Percentiles rank a stretch among this genome's conserved stretches.
These are phyloP conservation scores for Colletotrichum phormii DNA, from an alignment of 2,329 filamentous ascomycete species.

Conservation along the genomic window DNA sequence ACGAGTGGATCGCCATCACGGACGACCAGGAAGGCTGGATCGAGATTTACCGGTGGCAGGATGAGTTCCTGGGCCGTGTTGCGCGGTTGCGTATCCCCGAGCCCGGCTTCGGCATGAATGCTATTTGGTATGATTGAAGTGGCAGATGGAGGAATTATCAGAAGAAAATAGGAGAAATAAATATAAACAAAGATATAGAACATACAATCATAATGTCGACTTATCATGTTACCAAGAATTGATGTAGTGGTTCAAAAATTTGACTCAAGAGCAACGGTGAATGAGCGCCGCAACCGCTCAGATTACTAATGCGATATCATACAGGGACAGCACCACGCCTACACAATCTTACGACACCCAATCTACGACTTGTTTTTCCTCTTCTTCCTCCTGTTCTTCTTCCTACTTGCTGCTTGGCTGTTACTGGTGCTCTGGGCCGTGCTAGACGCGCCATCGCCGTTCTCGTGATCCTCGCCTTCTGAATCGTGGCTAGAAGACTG, in stretches of 20 bases:
- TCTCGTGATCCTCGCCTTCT: slow-evolving; percentile 28
- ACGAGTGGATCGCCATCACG: slow-evolving; percentile 91
- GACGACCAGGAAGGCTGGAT: slow-evolving; percentile 90
- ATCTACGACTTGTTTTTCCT: slow-evolving; percentile 47
- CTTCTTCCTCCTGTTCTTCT: slow-evolving; percentile 54
- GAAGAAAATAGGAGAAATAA: not conserved
- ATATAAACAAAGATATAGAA: not conserved
- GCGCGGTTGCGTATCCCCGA: slow-evolving; percentile 82
- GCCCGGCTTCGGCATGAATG: slow-evolving; percentile 95
- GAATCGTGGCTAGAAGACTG: slow-evolving; percentile 10
- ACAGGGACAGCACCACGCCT: slow-evolving; percentile 2
- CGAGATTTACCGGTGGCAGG: slow-evolving; percentile 88
- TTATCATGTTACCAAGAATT: not conserved
- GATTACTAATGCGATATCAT: slow-evolving; percentile 32
- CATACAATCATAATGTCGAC: not conserved
- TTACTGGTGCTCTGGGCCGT: slow-evolving; percentile 26
- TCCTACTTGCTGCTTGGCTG: slow-evolving; percentile 43
- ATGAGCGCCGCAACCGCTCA: not conserved
- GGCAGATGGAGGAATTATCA: too few relatives aligned
- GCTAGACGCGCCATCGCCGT: slow-evolving; percentile 26
- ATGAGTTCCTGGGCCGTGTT: slow-evolving; percentile 83
- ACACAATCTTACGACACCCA: not conserved
- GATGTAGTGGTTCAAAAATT: too few relatives aligned
- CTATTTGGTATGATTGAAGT: slow-evolving; percentile 84
- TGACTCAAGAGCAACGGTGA: not conserved